These are phyloP conservation scores for Gossypium lobatum DNA, from an alignment of 441 rosid species.

Conservation along the genomic window DNA sequence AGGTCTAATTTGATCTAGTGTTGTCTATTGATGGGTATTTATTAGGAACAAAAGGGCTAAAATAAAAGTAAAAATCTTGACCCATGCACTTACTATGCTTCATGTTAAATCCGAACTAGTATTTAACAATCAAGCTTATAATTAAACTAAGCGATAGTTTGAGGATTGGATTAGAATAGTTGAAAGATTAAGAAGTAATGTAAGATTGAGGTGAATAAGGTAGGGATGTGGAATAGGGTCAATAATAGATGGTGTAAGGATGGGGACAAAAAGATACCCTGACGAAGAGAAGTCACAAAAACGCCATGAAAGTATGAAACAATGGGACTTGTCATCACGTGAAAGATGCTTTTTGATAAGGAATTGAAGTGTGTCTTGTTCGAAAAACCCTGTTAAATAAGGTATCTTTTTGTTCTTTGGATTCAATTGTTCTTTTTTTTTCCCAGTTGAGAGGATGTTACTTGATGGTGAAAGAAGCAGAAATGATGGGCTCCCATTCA, in stretches of 20 bases:
- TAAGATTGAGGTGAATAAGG: too few relatives aligned
- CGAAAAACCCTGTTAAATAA: conserved; percentile 3
- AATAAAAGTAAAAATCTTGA: too few relatives aligned
- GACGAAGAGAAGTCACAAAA: not conserved
- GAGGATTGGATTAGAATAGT: too few relatives aligned
- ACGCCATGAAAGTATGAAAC: conserved; percentile 19
- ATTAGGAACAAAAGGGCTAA: too few relatives aligned
- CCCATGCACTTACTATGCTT: too few relatives aligned
- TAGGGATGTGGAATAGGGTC: not conserved
- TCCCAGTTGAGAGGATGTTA: conserved; percentile 10
- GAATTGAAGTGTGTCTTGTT: conserved; percentile 27
- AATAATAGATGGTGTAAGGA: not conserved
- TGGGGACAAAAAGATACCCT: conserved; percentile 7
- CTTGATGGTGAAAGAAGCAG: conserved; percentile 7
- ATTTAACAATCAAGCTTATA: too few relatives aligned
- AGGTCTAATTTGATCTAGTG: too few relatives aligned
- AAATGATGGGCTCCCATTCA: conserved; percentile 15
- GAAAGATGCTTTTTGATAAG: conserved; percentile 50
- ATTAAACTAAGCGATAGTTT: too few relatives aligned
- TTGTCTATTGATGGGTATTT: too few relatives aligned
- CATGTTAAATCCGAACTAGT: too few relatives aligned
- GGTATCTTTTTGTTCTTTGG: conserved; percentile 20
- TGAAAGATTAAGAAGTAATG: not conserved
- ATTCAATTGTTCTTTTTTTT: conserved; percentile 14
- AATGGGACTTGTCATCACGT: conserved; percentile 43